These are phyloP conservation scores for Papilionanthe hybrid DNA, from an alignment of 116 monocot genomes.

Conservation along the genomic window DNA sequence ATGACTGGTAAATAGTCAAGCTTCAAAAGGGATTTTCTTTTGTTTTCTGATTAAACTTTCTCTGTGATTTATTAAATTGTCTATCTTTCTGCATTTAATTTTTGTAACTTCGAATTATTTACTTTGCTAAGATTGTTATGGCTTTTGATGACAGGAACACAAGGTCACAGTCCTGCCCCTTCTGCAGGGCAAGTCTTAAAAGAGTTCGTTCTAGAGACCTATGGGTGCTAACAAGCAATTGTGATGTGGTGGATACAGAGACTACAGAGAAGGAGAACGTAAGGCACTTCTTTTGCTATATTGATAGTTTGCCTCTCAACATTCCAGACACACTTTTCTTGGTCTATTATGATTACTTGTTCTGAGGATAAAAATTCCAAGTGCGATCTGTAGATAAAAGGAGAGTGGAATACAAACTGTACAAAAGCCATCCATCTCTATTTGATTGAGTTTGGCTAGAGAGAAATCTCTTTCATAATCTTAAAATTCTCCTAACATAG, in stretches of 20 bases:
- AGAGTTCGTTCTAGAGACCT: constrained; percentile 76
- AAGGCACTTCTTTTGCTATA: constrained; percentile 49
- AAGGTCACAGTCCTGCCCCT: constrained; percentile 77
- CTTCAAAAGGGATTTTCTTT: too few species aligned
- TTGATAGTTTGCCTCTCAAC: constrained; percentile 73
- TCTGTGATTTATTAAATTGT: not conserved
- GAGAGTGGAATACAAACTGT: constrained; percentile 21
- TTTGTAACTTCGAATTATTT: not conserved
- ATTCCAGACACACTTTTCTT: constrained; percentile 78
- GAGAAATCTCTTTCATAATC: not conserved
- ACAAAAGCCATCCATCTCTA: constrained; percentile 41
- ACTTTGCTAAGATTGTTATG: too few species aligned
- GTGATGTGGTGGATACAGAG: constrained; percentile 59
- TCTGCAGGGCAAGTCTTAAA: constrained; percentile 85
- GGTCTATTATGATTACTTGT: constrained; percentile 78
- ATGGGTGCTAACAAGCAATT: constrained; percentile 67
- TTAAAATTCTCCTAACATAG: too few species aligned
- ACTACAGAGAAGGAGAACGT: constrained; percentile 67
- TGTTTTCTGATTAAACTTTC: not conserved
- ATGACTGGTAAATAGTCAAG: constrained; percentile 56
- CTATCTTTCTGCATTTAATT: not conserved
- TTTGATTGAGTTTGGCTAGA: constrained; percentile 33
- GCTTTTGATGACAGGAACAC: constrained; percentile 46
- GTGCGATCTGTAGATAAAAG: not conserved
- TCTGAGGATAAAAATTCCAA: constrained; percentile 18